Evolutionary conservation across 192 early-diverging fungal genomes (phyloP).

Genomic region (Chytriomyces confervae): DNA sequence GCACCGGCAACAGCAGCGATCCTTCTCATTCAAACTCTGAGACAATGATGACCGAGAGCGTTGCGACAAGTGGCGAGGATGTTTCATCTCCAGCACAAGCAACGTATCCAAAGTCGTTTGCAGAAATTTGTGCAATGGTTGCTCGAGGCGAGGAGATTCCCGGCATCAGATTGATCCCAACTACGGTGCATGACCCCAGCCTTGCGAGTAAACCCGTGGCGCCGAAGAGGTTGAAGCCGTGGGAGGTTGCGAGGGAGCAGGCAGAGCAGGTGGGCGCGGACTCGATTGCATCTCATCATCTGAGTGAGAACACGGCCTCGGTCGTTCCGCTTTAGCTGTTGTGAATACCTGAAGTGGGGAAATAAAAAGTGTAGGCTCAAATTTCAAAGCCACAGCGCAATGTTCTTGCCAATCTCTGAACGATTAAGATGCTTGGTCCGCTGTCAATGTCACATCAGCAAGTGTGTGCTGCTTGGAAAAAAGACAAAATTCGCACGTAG

Average conservation of each 20-base stretch:
- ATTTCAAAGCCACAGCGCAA: too few relatives aligned
- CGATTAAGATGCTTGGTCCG: too few relatives aligned
- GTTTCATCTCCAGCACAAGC: background rate
- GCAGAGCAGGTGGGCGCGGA: background rate
- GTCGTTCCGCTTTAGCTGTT: background rate
- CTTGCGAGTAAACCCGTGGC: slow-evolving; percentile 9
- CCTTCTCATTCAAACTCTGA: background rate
- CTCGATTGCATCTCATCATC: background rate
- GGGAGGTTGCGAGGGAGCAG: slow-evolving; percentile 8
- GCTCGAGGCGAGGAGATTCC: slow-evolving; percentile 47
- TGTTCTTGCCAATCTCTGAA: too few relatives aligned
- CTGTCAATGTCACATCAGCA: too few relatives aligned
- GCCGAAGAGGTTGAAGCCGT: slow-evolving; percentile 4
- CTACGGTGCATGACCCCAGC: slow-evolving; percentile 39
- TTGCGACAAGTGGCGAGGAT: background rate
- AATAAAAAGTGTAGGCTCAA: too few relatives aligned
- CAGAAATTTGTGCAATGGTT: slow-evolving; percentile 53
- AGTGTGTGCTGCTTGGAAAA: too few relatives aligned
- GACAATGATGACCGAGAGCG: background rate
- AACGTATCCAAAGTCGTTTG: slow-evolving; percentile 47
- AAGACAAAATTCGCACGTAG: too few relatives aligned
- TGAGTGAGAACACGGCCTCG: background rate
- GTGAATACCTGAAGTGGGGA: too few relatives aligned
- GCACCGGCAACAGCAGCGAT: background rate
- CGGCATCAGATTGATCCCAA: slow-evolving; percentile 50